phyloP scores from a whole-genome alignment of 23 red algal species.

The Gracilaria gracilis region DNA sequence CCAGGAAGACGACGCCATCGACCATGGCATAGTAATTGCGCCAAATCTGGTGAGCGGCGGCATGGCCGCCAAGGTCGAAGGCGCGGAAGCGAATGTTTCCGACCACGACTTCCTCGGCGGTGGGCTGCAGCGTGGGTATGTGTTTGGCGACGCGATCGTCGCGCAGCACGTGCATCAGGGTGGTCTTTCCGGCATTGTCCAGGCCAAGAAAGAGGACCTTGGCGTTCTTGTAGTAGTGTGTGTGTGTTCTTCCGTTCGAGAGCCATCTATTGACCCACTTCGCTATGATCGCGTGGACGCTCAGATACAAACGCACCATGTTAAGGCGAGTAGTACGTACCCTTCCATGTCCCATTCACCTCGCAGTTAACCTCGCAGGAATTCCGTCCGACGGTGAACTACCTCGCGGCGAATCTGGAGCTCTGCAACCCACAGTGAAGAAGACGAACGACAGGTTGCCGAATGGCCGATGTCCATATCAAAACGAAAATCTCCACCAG shows the following conservation, averaged over 20 bases:
- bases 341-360: no score
- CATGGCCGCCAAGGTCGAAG: conserved; percentile 97
- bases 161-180: conserved; percentile 95
- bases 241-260: no score
- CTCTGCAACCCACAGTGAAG: no score
- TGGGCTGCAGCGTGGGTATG: conserved; percentile 97
- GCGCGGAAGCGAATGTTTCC: conserved; percentile 96
- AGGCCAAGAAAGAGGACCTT: conserved; percentile 98
- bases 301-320: no score
- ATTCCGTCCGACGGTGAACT: no score
- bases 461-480: neutral
- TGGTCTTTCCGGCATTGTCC: conserved; percentile 99
- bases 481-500: neutral
- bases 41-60: conserved; percentile 97
- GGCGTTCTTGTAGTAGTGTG: conserved; percentile 99
- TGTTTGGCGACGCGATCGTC: conserved; percentile 93
- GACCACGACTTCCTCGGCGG: conserved; percentile 96
- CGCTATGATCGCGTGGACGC: no score
- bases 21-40: conserved; percentile 99
- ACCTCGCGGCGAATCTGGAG: no score
- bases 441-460: no score
- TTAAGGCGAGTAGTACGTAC: no score
- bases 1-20: conserved; percentile 96
- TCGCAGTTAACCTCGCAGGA: no score
- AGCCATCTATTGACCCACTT: no score